Conservation (phyloP, 2,329 filamentous ascomycete genomes). For the Magnaporthiopsis rhizophila region DNA sequence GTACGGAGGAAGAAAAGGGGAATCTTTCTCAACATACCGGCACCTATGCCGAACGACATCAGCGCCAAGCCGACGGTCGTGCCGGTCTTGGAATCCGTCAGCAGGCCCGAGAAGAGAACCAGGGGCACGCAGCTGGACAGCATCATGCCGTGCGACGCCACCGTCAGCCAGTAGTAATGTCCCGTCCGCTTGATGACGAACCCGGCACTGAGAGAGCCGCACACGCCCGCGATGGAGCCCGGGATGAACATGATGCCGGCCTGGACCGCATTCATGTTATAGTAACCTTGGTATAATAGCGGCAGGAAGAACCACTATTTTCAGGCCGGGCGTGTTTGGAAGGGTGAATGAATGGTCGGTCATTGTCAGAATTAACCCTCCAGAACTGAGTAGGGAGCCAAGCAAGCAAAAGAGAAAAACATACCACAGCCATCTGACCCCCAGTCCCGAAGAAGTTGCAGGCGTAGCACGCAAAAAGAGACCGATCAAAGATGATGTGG, state of each 20-base stretch:
- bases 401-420: not conserved
- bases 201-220: conserved; percentile 57
- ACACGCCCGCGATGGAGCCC: conserved; percentile 50
- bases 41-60: conserved; percentile 23
- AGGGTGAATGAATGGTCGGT: not conserved
- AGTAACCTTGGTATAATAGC: conserved; percentile 67
- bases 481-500: conserved; percentile 61
- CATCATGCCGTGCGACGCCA: conserved; percentile 45
- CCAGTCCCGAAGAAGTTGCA: conserved; percentile 66
- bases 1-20: not conserved
- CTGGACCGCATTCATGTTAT: conserved; percentile 53
- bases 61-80: conserved; percentile 20
- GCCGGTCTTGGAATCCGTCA: conserved; percentile 38
- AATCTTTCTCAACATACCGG: conserved; percentile 20
- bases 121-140: conserved; percentile 47
- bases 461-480: conserved; percentile 58
- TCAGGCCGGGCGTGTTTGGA: not conserved
- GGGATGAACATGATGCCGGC: conserved; percentile 62
- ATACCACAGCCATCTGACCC: conserved; percentile 43
- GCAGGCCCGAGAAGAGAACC: conserved; percentile 46
- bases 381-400: not conserved
- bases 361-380: not conserved
- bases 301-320: conserved; percentile 58
- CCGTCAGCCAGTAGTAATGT: conserved; percentile 62
- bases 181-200: conserved; percentile 63